Base-by-base conservation (phyloP, 306 rosid species). In the Styphnolobium japonicum region DNA sequence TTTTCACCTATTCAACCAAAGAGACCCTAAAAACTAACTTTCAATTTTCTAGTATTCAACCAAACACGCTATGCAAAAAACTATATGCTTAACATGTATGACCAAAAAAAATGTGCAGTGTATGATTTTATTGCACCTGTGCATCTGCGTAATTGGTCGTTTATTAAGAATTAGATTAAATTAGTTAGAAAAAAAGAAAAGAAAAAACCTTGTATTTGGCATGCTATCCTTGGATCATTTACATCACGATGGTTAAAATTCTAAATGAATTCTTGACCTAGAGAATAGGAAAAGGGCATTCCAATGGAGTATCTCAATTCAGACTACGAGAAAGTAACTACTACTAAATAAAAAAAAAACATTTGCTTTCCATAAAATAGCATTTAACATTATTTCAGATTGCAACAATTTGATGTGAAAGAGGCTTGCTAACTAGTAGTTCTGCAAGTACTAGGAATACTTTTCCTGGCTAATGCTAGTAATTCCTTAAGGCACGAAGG, bases 371-470 rank as follows among this genome's bases (percentile, higher is more conserved):
- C 29, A 64, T 22, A 19, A 37, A 64, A 16, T 63, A 37, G 25
- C 46, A 40, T 53, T 33, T 6, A 40, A 65, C 19, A 21, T 29
- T n/a, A 10, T 40, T 65, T 40, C 66, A 78, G 48, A 43, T 33
- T 56, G 71, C 71, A 14, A 21, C 39, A 69, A 78, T 48, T 67
- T 46, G 55, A 69, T 33, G 21, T 9, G 58, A 55, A 67, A 67
- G 48, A 9, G 18, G 10, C 16, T 27, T 25, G 43, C 65, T 46
- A 15, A 6, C 73, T 19, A 23, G n/a, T 23, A 15, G 34, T 34
- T 49, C 36, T 37, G 10, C 31, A 60, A 46, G 14, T 33, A 18
- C 46, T 16, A 55, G 9, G 21, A 10, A 37, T 14, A 16, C 6
- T 34, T 45, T 46, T 21, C 42, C 12, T 10, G 22, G 71, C 19